Conservation (phyloP, 1,139 yeast species). For the Pichia cactophila region DNA sequence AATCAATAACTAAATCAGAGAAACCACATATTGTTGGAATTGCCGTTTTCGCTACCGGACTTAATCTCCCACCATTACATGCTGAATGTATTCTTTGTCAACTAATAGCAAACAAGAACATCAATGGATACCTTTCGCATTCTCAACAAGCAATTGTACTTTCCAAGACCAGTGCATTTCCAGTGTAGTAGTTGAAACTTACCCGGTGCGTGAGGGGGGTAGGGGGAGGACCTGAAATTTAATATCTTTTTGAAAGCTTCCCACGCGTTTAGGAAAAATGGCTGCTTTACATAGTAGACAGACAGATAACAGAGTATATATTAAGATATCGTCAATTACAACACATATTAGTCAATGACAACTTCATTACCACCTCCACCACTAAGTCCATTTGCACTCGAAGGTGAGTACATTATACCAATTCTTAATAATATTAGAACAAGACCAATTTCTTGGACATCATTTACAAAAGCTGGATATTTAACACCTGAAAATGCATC, state of each 20-base stretch:
- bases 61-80: neutral
- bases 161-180: constrained; percentile 5
- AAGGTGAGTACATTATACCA: constrained; percentile 62
- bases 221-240: no score
- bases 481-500: constrained; percentile 61
- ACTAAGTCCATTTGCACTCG: constrained; percentile 13
- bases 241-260: no score
- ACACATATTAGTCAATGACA: constrained; percentile 1
- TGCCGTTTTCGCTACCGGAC: neutral
- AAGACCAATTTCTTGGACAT: constrained; percentile 90
- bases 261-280: neutral
- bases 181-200: neutral
- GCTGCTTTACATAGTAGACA: constrained; percentile 1
- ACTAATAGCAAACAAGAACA: constrained; percentile 1
- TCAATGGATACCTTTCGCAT: constrained; percentile 8
- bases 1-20: neutral
- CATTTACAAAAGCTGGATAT: constrained; percentile 69
- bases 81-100: constrained; percentile 5
- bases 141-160: constrained; percentile 5
- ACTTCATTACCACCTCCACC: neutral
- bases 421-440: constrained; percentile 69
- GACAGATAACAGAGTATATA: neutral
- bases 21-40: constrained; percentile 33
- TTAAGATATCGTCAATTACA: neutral
- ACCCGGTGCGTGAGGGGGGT: constrained; percentile 1